Percentiles rank a stretch among this genome's conserved stretches.
These are phyloP conservation scores for Thinopyrum elongatum DNA, from an alignment of 176 grass and related monocot genomes.

Conservation along the genomic window DNA sequence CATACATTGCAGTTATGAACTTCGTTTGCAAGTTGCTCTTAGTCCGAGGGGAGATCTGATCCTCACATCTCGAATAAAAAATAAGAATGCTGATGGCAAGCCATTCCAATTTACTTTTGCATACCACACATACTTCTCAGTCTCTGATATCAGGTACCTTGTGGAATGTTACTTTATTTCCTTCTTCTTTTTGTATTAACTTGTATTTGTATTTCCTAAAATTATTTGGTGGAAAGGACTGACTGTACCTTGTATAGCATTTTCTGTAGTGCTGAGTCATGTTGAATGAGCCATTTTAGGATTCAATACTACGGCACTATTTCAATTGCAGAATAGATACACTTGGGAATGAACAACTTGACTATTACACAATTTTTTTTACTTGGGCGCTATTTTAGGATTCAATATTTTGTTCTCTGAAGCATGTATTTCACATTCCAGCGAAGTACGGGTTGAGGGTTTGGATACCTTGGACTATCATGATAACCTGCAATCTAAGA, in stretches of 20 bases:
- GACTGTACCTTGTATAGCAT: not conserved
- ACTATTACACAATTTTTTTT: not conserved
- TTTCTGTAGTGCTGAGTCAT: not conserved
- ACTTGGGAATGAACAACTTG: not conserved
- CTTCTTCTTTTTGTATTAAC: not conserved
- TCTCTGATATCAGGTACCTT: constrained; percentile 85
- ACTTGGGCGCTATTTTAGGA: no score
- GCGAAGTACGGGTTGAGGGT: constrained; percentile 90
- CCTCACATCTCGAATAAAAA: constrained; percentile 67
- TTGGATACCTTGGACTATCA: constrained; percentile 88
- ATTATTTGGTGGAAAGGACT: not conserved
- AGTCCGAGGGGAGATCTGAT: constrained; percentile 67
- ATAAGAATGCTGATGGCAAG: constrained; percentile 60
- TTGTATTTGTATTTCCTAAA: not conserved
- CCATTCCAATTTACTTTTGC: constrained; percentile 84
- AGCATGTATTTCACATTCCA: constrained; percentile 31
- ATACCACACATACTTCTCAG: constrained; percentile 70
- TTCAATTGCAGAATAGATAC: not conserved
- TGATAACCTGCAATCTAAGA: constrained; percentile 62
- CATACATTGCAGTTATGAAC: constrained; percentile 61
- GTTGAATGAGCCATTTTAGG: not conserved
- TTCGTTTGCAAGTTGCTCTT: constrained; percentile 65
- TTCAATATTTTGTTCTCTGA: not conserved
- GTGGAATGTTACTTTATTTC: not conserved
- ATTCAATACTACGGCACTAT: constrained; percentile 1